Conservation (phyloP, 768 basidiomycete species). For the Suillus ampliporus region DNA sequence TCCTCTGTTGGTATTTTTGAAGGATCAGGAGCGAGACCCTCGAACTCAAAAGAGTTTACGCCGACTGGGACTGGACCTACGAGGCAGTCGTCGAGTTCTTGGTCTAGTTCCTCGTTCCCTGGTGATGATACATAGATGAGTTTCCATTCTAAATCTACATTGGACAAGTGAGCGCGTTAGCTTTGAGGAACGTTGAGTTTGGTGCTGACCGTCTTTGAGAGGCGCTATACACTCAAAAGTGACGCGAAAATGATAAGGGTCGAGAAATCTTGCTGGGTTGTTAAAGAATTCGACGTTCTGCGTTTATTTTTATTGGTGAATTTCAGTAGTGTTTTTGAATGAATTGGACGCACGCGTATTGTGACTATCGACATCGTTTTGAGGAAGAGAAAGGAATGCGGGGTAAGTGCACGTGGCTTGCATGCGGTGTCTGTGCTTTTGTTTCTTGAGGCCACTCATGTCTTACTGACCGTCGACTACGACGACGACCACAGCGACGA, state of each 20-base stretch:
- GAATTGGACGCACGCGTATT: conserved; percentile 56
- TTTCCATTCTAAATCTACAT: conserved; percentile 95
- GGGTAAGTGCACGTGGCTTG: conserved; percentile 14
- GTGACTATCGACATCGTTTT: conserved; percentile 68
- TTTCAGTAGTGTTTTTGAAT: background rate
- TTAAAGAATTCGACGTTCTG: conserved; percentile 91
- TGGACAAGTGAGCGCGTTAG: background rate
- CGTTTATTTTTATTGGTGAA: background rate
- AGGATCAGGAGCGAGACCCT: conserved; percentile 84
- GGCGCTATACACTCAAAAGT: conserved; percentile 97
- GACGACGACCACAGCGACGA: conserved; percentile 4
- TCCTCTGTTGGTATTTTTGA: conserved; percentile 86
- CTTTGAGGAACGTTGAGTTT: background rate
- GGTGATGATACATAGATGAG: conserved; percentile 97
- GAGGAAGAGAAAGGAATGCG: background rate
- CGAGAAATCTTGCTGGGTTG: conserved; percentile 91
- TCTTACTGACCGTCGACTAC: background rate
- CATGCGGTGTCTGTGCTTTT: conserved; percentile 16
- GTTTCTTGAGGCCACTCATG: conserved; percentile 8
- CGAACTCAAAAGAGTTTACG: conserved; percentile 97
- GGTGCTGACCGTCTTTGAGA: conserved; percentile 72
- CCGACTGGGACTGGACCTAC: conserved; percentile 98
- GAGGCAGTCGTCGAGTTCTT: conserved; percentile 96
- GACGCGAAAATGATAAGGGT: conserved; percentile 91
- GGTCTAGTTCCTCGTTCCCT: conserved; percentile 88